These are phyloP conservation scores for Sesbania bispinosa DNA, from an alignment of 306 rosid genomes.

Conservation along the genomic window DNA sequence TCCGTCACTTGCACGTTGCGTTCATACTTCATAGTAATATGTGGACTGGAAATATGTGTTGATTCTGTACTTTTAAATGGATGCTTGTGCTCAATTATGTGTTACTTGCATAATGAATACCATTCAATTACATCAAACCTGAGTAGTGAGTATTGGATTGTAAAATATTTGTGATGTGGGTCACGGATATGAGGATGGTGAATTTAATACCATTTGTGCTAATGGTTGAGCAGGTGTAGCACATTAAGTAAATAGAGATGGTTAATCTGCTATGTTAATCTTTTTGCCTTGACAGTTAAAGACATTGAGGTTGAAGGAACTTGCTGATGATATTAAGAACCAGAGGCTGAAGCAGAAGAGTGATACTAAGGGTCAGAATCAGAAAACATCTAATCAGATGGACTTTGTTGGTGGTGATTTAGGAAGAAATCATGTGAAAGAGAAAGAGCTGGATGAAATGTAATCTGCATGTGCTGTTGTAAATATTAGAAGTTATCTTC, in stretches of 20 bases:
- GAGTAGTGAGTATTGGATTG: not conserved
- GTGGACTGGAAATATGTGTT: not conserved
- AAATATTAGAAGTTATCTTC: not conserved
- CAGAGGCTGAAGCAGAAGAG: slow-evolving; percentile 61
- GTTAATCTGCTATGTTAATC: not conserved
- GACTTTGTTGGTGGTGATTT: slow-evolving; percentile 30
- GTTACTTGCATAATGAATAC: not conserved
- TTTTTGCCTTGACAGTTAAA: slow-evolving; percentile 47
- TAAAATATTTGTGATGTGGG: not conserved
- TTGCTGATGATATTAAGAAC: slow-evolving; percentile 65
- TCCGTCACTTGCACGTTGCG: not conserved
- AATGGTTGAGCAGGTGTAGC: not conserved
- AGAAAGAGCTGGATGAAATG: slow-evolving; percentile 65
- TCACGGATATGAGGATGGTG: not conserved
- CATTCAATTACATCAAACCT: not conserved
- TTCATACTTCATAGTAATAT: not conserved
- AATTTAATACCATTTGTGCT: not conserved
- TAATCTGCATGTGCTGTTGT: slow-evolving; percentile 31
- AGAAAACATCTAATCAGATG: slow-evolving; percentile 36
- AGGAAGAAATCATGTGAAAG: slow-evolving; percentile 37
- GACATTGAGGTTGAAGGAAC: slow-evolving; percentile 63
- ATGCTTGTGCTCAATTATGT: not conserved
- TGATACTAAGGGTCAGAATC: slow-evolving; percentile 42
- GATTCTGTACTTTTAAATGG: slow-evolving; percentile 13
- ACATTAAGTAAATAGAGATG: not conserved